Percentiles rank a stretch among this genome's conserved stretches.
phyloP scores from a whole-genome alignment of 495 filamentous ascomycete species.

The Xylaria palmicola region DNA sequence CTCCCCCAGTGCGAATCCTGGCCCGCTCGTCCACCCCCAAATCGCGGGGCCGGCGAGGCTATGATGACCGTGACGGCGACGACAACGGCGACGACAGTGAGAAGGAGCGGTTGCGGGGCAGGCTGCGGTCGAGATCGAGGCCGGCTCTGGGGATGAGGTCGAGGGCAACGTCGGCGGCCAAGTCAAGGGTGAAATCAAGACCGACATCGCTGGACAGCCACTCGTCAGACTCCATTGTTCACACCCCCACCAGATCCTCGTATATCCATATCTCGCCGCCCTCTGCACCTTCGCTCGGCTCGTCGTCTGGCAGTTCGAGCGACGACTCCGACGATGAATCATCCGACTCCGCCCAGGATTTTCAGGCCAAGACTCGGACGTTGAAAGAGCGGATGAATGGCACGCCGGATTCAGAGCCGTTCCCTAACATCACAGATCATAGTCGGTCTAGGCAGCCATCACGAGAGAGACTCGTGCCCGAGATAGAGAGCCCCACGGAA shows the following conservation, averaged over 20 bases:
- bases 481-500: slow-evolving; percentile 30
- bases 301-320: slow-evolving; percentile 38
- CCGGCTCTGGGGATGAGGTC: slow-evolving; percentile 5
- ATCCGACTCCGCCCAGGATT: slow-evolving; percentile 37
- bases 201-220: slow-evolving; percentile 28
- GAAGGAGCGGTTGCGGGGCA: slow-evolving; percentile 14
- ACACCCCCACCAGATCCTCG: slow-evolving; percentile 40
- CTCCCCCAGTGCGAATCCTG: slow-evolving; percentile 27
- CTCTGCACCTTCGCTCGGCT: slow-evolving; percentile 37
- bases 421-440: slow-evolving; percentile 16
- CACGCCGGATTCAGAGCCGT: slow-evolving; percentile 17
- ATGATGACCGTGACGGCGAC: slow-evolving; percentile 25
- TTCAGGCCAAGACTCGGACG: slow-evolving; percentile 23
- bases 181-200: slow-evolving; percentile 22
- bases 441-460: slow-evolving; percentile 24
- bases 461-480: slow-evolving; percentile 20
- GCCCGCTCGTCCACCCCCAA: slow-evolving; percentile 20
- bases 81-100: slow-evolving; percentile 22
- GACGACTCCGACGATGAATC: slow-evolving; percentile 39
- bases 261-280: slow-evolving; percentile 37
- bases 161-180: slow-evolving; percentile 26
- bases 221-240: slow-evolving; percentile 33
- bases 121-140: slow-evolving; percentile 22
- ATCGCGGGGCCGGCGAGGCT: slow-evolving; percentile 24
- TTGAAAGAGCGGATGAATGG: slow-evolving; percentile 21